Conservation (phyloP, 768 basidiomycete species). For the Leccinum truebloodii region DNA sequence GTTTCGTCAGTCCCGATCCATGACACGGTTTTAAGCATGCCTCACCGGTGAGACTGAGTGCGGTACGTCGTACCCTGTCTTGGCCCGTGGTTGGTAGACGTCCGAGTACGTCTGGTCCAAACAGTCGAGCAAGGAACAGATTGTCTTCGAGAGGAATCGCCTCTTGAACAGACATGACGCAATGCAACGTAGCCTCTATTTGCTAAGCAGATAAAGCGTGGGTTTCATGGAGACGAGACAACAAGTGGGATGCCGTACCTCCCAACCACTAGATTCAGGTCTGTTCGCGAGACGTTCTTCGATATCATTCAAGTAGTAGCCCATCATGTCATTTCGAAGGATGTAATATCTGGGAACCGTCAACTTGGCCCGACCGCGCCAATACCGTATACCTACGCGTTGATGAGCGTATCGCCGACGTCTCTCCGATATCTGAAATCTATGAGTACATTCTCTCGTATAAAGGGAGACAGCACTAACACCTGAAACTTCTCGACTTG, state of each 20-base stretch:
- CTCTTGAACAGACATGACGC: conserved; percentile 85
- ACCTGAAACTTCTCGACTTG: conserved; percentile 78
- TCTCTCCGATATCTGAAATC: conserved; percentile 73
- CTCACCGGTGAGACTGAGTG: conserved; percentile 73
- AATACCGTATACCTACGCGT: conserved; percentile 58
- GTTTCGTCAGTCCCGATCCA: not conserved
- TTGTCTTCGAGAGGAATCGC: conserved; percentile 66
- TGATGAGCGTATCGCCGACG: conserved; percentile 85
- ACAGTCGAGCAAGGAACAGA: conserved; percentile 59
- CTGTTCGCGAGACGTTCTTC: conserved; percentile 49
- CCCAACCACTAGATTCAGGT: conserved; percentile 61
- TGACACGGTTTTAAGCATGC: not conserved
- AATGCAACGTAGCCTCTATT: conserved; percentile 85
- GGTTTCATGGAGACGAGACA: not conserved
- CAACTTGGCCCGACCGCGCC: conserved; percentile 5
- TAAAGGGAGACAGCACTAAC: conserved; percentile 42
- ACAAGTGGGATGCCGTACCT: conserved; percentile 47
- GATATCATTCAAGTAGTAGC: conserved; percentile 64
- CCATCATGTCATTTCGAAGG: conserved; percentile 80
- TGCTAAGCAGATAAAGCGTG: conserved; percentile 48
- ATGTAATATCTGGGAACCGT: conserved; percentile 71
- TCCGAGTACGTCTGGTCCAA: conserved; percentile 71
- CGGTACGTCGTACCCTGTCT: conserved; percentile 70
- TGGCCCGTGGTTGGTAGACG: conserved; percentile 64
- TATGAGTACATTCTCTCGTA: conserved; percentile 1